Base-by-base conservation (phyloP, 257 asterid species). In the Solanum piurae region DNA sequence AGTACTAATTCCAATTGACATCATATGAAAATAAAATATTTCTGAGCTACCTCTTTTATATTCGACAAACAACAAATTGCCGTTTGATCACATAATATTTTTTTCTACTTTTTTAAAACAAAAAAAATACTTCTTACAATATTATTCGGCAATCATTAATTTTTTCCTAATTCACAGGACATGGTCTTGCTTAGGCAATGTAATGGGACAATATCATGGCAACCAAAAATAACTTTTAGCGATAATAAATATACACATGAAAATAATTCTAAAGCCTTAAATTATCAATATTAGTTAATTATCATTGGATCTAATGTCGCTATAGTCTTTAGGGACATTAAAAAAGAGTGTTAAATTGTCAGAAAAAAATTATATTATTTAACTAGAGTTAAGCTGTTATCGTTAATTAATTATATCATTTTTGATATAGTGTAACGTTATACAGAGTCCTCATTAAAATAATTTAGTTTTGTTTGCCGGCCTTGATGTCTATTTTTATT, bases 271-370 rank as follows among this genome's bases (percentile, higher is more conserved):
- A 52, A 52, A 52, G 1, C n/a, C n/a, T 52, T 6, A 6, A 18
- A 18, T 52, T 52, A 18, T 0, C n/a, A 4, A 0, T 0, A 52
- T 6, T 18, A 52, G 62, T 52, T 52, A 6, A 52, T 52, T 7
- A 3, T 52, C 10, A 18, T 52, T 18, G 0, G 0, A 52, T 52
- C 4, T 1, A 52, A 52, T 2, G 10, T 52, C 0, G 4, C 1
- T 52, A 2, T 18, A 6, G 8, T 0, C 4, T 3, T 18, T 18
- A 55, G 10, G 2, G 1, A 55, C n/a, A 55, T 55, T 55, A 18
- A 0, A 0, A 55, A 55, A 18, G 9, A 18, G 2, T 55, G 4
- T 55, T 55, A 29, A 29, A 29, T 33, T 3, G 34, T 33, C 34
- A 4, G 34, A 33, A 33, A 33, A 33, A 33, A 33, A 3, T 33